These are phyloP conservation scores for Irpex sp. DNA, from an alignment of 1,284 basidiomycete species.

Conservation along the genomic window DNA sequence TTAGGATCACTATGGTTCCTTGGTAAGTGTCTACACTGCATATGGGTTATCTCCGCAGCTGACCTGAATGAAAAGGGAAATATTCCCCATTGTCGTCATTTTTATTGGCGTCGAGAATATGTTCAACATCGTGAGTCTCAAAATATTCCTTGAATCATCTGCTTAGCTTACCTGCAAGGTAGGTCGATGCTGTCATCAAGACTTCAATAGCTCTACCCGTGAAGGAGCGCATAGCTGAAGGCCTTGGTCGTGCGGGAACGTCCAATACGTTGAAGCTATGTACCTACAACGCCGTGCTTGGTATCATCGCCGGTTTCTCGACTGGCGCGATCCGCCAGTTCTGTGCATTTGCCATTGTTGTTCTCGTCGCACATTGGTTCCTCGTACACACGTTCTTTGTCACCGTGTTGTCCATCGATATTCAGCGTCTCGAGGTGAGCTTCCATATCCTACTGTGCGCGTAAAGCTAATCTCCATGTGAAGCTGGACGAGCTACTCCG, in stretches of 20 bases:
- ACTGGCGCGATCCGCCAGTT: slow-evolving; percentile 88
- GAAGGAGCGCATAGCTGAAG: slow-evolving; percentile 88
- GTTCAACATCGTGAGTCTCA: slow-evolving; percentile 77
- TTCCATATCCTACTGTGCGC: neutral
- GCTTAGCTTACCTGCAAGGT: slow-evolving; percentile 2
- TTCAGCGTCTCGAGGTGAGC: slow-evolving; percentile 81
- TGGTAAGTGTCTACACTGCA: slow-evolving; percentile 49
- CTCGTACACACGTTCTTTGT: slow-evolving; percentile 91
- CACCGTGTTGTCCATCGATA: slow-evolving; percentile 86
- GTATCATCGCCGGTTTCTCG: slow-evolving; percentile 75
- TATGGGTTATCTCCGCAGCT: slow-evolving; percentile 8
- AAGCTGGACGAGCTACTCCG: slow-evolving; percentile 77
- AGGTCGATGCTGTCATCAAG: slow-evolving; percentile 87
- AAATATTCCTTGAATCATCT: neutral
- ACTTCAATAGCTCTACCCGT: slow-evolving; percentile 90
- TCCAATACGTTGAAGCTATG: slow-evolving; percentile 92
- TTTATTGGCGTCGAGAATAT: slow-evolving; percentile 98
- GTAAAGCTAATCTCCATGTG: neutral
- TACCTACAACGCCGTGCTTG: slow-evolving; percentile 81
- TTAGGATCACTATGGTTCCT: slow-evolving; percentile 84
- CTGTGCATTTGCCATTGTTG: slow-evolving; percentile 90
- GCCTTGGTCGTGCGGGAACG: slow-evolving; percentile 83
- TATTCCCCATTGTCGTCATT: slow-evolving; percentile 91
- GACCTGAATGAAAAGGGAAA: slow-evolving; percentile 48
- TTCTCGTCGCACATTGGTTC: slow-evolving; percentile 95